Evolutionary conservation across 345 rosid genomes (phyloP).

Genomic region (Brassica incana): DNA sequence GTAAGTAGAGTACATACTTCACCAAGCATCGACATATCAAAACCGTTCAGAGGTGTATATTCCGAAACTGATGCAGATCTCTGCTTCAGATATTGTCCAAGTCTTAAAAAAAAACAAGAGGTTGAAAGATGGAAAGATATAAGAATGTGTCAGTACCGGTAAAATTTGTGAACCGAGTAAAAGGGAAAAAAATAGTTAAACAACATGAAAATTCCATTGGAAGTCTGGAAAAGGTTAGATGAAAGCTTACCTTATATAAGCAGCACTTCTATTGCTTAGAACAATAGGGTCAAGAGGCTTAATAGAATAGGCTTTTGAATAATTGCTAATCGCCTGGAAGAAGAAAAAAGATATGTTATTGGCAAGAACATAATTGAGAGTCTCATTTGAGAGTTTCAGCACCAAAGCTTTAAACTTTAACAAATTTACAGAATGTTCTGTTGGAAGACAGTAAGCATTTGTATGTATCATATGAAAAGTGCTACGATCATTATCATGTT

Average conservation of each 20-base stretch:
- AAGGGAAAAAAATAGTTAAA: background rate
- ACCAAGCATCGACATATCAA: conserved; percentile 90
- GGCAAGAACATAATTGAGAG: background rate
- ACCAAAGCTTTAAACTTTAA: conserved; percentile 3
- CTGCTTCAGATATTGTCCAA: conserved; percentile 70
- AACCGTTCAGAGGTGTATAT: conserved; percentile 67
- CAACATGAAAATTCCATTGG: conserved; percentile 4
- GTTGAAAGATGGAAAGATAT: conserved; percentile 9
- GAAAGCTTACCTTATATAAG: conserved; percentile 69
- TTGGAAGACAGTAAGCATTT: background rate
- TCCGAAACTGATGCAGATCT: conserved; percentile 78
- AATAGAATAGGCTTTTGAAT: conserved; percentile 72
- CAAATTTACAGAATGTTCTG: background rate
- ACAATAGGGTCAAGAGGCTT: conserved; percentile 74
- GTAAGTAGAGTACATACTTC: conserved; percentile 59
- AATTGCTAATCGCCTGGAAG: conserved; percentile 68
- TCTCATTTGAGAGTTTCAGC: conserved; percentile 4
- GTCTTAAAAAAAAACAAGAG: conserved; percentile 43
- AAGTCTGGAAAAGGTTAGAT: background rate
- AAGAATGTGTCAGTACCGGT: conserved; percentile 20
- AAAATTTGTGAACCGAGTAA: background rate
- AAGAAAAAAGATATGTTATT: conserved; percentile 14
- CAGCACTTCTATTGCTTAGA: conserved; percentile 78
- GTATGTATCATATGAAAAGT: background rate
- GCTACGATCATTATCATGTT: conserved; percentile 7